Evolutionary conservation across 257 asterid genomes (phyloP).

Genomic region (Solanum chiquidenum): DNA sequence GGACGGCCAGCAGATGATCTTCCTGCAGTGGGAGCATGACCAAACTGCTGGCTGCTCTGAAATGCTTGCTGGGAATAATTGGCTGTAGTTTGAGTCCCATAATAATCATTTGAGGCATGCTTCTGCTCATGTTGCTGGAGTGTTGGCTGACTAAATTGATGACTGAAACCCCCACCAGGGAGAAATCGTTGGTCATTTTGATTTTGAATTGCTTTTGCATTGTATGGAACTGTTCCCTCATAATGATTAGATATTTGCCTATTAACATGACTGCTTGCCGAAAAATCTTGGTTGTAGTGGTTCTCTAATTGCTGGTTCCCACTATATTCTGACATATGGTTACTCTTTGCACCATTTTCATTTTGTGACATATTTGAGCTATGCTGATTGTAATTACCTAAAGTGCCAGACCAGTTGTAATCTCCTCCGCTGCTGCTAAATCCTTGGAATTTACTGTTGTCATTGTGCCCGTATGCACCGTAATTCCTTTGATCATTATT

Average conservation of each 20-base stretch:
- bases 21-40: constrained; percentile 44
- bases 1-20: constrained; percentile 93
- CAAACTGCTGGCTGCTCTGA: constrained; percentile 37
- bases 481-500: constrained; percentile 16
- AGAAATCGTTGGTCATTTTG: constrained; percentile 27
- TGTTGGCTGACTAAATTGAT: constrained; percentile 35
- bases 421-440: constrained; percentile 33
- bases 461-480: constrained; percentile 20
- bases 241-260: constrained; percentile 25
- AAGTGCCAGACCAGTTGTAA: constrained; percentile 39
- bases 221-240: constrained; percentile 25
- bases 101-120: constrained; percentile 34
- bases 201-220: constrained; percentile 27
- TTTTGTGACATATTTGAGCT: constrained; percentile 36
- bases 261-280: constrained; percentile 22
- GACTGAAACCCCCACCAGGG: constrained; percentile 31
- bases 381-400: constrained; percentile 26
- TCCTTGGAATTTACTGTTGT: constrained; percentile 22
- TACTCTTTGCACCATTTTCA: constrained; percentile 19
- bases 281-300: constrained; percentile 22
- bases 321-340: constrained; percentile 23
- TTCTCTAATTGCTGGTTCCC: constrained; percentile 32
- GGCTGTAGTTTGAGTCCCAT: constrained; percentile 31
- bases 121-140: constrained; percentile 38
- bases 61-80: constrained; percentile 42